phyloP scores from a whole-genome alignment of 306 rosid species.

The Lathyrus aphaca region DNA sequence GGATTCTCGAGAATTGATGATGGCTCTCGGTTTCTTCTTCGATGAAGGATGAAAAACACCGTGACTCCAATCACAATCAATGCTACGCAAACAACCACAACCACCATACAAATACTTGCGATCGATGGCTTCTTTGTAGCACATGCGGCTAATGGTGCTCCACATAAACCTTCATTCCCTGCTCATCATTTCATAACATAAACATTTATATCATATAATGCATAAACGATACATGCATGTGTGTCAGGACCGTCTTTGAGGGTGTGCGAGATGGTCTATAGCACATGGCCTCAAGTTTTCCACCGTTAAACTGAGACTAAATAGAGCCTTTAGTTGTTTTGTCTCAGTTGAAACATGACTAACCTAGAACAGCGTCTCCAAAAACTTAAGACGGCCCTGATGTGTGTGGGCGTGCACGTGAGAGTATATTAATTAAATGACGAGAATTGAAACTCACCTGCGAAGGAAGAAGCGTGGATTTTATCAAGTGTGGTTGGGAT shows the following conservation, averaged over 20 bases:
- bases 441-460: slow-evolving; percentile 51
- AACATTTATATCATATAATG: too few species aligned
- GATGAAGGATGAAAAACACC: slow-evolving; percentile 48
- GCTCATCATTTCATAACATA: slow-evolving; percentile 33
- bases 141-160: slow-evolving; percentile 63
- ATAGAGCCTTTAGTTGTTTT: too few species aligned
- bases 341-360: too few species aligned
- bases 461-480: slow-evolving; percentile 45
- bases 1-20: slow-evolving; percentile 48
- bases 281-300: too few species aligned
- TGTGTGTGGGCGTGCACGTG: background rate
- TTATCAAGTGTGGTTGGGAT: slow-evolving; percentile 52
- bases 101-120: slow-evolving; percentile 46
- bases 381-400: too few species aligned
- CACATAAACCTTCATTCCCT: slow-evolving; percentile 79
- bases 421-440: background rate
- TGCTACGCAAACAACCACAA: slow-evolving; percentile 50
- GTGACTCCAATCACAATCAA: slow-evolving; percentile 45
- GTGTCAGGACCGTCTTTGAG: too few species aligned
- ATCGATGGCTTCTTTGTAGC: slow-evolving; percentile 32
- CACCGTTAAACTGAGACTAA: too few species aligned
- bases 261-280: too few species aligned
- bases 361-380: too few species aligned
- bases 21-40: slow-evolving; percentile 26
- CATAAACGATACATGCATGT: too few species aligned